Evolutionary conservation across 306 rosid species (phyloP).

Genomic region (Carpinus fangiana): DNA sequence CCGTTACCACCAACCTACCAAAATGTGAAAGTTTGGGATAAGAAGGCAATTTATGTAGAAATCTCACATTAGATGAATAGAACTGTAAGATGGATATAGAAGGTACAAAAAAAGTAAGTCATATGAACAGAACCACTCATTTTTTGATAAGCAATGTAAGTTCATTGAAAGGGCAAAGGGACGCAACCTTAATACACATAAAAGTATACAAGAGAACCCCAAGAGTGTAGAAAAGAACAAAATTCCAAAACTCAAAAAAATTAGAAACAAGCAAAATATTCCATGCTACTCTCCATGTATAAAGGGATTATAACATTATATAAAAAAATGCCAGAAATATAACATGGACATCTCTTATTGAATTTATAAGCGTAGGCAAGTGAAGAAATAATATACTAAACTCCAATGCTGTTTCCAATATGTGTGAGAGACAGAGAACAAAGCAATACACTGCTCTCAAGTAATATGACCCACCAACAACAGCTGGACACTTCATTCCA

Average conservation of each 20-base stretch:
- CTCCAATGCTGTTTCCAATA: not conserved
- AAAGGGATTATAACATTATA: not conserved
- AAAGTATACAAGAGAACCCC: not conserved
- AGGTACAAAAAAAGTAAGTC: too few species aligned
- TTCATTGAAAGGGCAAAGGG: too few species aligned
- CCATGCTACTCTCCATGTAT: too few species aligned
- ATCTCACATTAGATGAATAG: not conserved
- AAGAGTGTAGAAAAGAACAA: not conserved
- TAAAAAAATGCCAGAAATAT: not conserved
- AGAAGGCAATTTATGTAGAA: constrained; percentile 10
- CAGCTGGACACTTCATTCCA: too few species aligned
- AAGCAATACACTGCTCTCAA: not conserved
- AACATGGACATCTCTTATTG: not conserved
- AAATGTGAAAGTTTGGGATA: constrained; percentile 25
- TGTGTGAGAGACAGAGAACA: not conserved
- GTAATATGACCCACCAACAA: too few species aligned
- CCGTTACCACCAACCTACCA: constrained; percentile 77
- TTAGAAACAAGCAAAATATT: too few species aligned
- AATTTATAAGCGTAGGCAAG: not conserved
- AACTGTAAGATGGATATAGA: not conserved
- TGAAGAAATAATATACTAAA: not conserved
- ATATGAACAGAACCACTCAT: not conserved
- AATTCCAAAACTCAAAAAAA: too few species aligned
- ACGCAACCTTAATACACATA: too few species aligned
- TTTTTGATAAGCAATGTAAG: too few species aligned